These are phyloP conservation scores for Diaporthe sp. DNA, from an alignment of 2,329 filamentous ascomycete genomes.

Conservation along the genomic window DNA sequence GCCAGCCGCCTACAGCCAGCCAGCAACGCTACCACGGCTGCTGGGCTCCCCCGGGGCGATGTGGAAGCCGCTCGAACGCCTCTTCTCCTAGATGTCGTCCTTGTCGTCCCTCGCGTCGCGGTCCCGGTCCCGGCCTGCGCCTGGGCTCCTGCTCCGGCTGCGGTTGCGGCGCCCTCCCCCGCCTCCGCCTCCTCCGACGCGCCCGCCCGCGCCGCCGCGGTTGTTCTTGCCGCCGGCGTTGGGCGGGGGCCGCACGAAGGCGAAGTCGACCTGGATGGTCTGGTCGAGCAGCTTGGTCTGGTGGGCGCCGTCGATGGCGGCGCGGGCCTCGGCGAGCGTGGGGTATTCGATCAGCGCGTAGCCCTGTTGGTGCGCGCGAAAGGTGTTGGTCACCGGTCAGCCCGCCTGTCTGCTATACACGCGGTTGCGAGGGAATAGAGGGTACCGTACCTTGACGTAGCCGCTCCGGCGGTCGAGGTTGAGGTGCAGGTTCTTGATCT, in stretches of 20 bases:
- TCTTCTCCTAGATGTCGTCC: constrained; percentile 25
- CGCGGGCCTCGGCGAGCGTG: constrained; percentile 82
- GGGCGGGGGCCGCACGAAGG: constrained; percentile 85
- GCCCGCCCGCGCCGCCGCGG: constrained; percentile 53
- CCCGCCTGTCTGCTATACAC: constrained; percentile 1
- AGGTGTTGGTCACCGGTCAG: constrained; percentile 22
- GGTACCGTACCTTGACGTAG: constrained; percentile 80
- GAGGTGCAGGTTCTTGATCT: constrained; percentile 89
- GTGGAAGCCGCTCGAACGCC: background rate
- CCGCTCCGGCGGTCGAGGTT: constrained; percentile 87
- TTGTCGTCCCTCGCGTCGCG: constrained; percentile 34
- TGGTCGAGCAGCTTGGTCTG: constrained; percentile 84
- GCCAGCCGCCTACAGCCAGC: constrained; percentile 17
- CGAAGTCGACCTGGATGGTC: constrained; percentile 85
- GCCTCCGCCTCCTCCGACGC: constrained; percentile 57
- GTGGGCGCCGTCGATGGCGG: constrained; percentile 86
- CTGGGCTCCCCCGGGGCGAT: background rate
- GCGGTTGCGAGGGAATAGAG: background rate
- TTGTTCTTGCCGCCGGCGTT: constrained; percentile 60
- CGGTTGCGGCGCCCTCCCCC: constrained; percentile 60
- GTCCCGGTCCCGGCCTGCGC: constrained; percentile 46
- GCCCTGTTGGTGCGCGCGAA: constrained; percentile 65
- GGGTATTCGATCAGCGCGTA: constrained; percentile 90
- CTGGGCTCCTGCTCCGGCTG: constrained; percentile 64
- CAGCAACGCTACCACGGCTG: constrained; percentile 1